These are phyloP conservation scores for Globomyces pollinis-pini DNA, from an alignment of 192 early-diverging fungal genomes.

Conservation along the genomic window DNA sequence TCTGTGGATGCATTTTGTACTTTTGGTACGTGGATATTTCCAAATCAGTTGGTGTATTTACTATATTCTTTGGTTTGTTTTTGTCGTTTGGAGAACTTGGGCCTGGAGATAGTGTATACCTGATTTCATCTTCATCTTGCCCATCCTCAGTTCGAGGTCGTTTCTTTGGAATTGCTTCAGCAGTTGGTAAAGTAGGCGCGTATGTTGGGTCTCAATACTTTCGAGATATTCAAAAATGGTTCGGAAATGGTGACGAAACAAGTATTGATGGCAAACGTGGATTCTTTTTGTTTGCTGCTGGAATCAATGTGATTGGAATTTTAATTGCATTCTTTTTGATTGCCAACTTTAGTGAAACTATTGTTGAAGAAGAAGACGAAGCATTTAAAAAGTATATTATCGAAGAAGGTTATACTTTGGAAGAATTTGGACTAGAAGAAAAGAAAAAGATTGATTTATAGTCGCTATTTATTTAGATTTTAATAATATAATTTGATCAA, in stretches of 20 bases:
- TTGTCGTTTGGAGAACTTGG: slow-evolving; percentile 14
- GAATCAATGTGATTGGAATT: not conserved
- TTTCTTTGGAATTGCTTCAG: slow-evolving; percentile 12
- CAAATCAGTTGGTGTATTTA: slow-evolving; percentile 1
- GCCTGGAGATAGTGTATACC: slow-evolving; percentile 5
- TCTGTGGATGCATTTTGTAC: slow-evolving; percentile 5
- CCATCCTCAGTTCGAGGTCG: slow-evolving; percentile 13
- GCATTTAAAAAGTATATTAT: not conserved
- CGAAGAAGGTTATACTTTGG: not conserved
- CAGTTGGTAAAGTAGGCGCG: slow-evolving; percentile 13
- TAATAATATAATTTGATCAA: too few species aligned
- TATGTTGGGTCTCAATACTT: slow-evolving; percentile 12
- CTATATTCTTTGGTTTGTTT: slow-evolving; percentile 11
- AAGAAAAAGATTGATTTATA: too few species aligned
- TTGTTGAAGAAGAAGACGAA: not conserved
- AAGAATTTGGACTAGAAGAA: too few species aligned
- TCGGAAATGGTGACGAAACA: slow-evolving; percentile 14
- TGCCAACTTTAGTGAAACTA: not conserved
- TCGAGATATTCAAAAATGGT: not conserved
- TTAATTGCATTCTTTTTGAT: not conserved
- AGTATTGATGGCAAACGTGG: slow-evolving; percentile 31
- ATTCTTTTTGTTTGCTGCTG: slow-evolving; percentile 33
- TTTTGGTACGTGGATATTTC: not conserved
- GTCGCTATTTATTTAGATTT: too few species aligned
- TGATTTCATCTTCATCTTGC: not conserved